Evolutionary conservation across 2,329 filamentous ascomycete species (phyloP), one percentile per base, ranked within the genome.

Genomic region (Xylaria sp.): DNA sequence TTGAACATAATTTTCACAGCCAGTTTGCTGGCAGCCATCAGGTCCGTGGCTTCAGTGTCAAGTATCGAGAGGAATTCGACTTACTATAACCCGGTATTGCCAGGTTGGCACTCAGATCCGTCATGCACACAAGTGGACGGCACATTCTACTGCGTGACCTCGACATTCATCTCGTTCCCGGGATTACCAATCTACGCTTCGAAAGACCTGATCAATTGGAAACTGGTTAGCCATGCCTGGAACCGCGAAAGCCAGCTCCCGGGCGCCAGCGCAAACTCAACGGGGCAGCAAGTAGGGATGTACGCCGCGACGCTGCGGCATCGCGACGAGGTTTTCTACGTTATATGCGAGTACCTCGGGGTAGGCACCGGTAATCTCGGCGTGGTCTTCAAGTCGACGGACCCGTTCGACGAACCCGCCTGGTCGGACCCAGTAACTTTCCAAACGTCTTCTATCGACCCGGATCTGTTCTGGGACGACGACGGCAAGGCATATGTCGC

Each of bases 141-240:
- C n/a, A 84, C 81, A 5, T 86, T 86, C 73, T 86, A 85, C 75
- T 86, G 84, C 70, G 83, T 81, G 2, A 84, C 83, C 0, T 87
- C 85, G 0, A 86, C 83, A 1, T 88, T 88, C 71, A 83, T 84
- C 62, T 79, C 81, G 0, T 88, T 87, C 71, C 86, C 86, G 0
- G 86, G 85, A 0, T 77, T 87, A 5, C 85, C 86, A 0, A 81
- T 88, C 23, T 83, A 87, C 72, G 84, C 84, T 1, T 86, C 83
- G n/a, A 82, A 80, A 62, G 85, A 88, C 72, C 74, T 89, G 20
- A 71, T 80, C 18, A 82, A 83, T 62, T 88, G 85, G 85, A 84
- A 82, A 65, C 79, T 80, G 8, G 74, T 78, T 60, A 80, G 80
- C 63, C 81, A 83, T 48, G 82, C 78, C 3, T 80, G 81, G 73